phyloP scores from a whole-genome alignment of 169 alveolate genomes.

The Plasmodium blacklocki region DNA sequence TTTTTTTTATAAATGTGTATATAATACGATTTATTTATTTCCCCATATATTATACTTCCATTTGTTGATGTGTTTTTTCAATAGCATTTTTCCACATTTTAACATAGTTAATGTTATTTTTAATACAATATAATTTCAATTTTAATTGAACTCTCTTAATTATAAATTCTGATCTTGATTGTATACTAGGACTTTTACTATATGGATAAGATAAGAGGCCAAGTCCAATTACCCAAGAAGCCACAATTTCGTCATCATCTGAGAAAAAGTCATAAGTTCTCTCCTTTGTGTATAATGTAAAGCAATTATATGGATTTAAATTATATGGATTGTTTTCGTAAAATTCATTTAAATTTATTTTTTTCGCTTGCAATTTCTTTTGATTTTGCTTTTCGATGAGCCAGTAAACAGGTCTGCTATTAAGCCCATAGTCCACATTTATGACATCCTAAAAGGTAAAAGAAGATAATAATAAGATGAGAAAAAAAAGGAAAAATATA shows the following conservation, averaged over 20 bases:
- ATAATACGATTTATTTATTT: no score
- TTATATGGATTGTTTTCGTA: slow-evolving; percentile 25
- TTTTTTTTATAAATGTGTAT: neutral
- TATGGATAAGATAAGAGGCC: slow-evolving; percentile 37
- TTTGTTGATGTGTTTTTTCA: slow-evolving; percentile 24
- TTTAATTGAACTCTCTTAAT: slow-evolving; percentile 50
- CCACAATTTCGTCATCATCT: slow-evolving; percentile 30
- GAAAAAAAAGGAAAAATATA: neutral
- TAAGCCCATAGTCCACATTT: slow-evolving; percentile 43
- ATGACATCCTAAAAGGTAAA: slow-evolving; percentile 32
- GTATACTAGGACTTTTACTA: slow-evolving; percentile 42
- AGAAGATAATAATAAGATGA: no score
- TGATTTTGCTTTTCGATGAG: slow-evolving; percentile 62
- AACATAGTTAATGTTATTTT: slow-evolving; percentile 38
- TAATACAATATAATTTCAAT: slow-evolving; percentile 49
- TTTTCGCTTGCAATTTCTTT: slow-evolving; percentile 26
- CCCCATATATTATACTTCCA: neutral
- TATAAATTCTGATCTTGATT: slow-evolving; percentile 65
- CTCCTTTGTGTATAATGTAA: slow-evolving; percentile 35
- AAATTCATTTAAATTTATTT: slow-evolving; percentile 23
- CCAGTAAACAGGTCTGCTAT: slow-evolving; percentile 76
- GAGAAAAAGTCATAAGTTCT: slow-evolving; percentile 73
- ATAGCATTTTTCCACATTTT: slow-evolving; percentile 65
- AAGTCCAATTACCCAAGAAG: slow-evolving; percentile 69
- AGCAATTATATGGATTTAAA: slow-evolving; percentile 46